These are phyloP conservation scores for Xylaria sp. DNA, from an alignment of 2,329 filamentous ascomycete species.

Conservation along the genomic window DNA sequence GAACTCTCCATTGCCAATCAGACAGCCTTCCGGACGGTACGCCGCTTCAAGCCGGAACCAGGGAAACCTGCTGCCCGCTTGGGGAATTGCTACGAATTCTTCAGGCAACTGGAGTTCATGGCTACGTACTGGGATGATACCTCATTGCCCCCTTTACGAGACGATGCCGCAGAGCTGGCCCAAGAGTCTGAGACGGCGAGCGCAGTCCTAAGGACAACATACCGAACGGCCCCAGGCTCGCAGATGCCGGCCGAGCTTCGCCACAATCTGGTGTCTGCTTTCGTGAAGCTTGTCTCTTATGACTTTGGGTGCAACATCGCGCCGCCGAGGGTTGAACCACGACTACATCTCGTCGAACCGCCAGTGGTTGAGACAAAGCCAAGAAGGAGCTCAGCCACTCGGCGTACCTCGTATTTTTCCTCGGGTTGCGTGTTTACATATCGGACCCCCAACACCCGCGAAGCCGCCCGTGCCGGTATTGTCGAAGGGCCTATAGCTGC, in stretches of 20 bases:
- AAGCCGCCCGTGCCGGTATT: constrained; percentile 63
- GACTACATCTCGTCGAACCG: constrained; percentile 56
- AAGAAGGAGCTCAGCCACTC: constrained; percentile 34
- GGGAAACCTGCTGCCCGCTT: constrained; percentile 61
- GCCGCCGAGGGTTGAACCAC: constrained; percentile 62
- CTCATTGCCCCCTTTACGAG: constrained; percentile 43
- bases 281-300: constrained; percentile 68
- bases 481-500: constrained; percentile 67
- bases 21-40: constrained; percentile 65
- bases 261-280: constrained; percentile 61
- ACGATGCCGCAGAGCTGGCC: constrained; percentile 22
- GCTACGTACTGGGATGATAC: constrained; percentile 68
- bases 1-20: constrained; percentile 64
- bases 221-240: constrained; percentile 57
- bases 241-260: constrained; percentile 64
- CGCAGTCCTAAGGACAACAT: constrained; percentile 37
- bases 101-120: constrained; percentile 64
- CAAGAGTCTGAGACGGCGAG: constrained; percentile 16
- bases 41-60: constrained; percentile 59
- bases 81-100: constrained; percentile 70
- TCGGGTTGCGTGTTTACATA: constrained; percentile 66
- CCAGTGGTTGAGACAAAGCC: constrained; percentile 14
- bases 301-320: constrained; percentile 69
- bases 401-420: constrained; percentile 58
- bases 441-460: constrained; percentile 64